Evolutionary conservation across 2,329 filamentous ascomycete species (phyloP).

Genomic region (Rutstroemia sp.): DNA sequence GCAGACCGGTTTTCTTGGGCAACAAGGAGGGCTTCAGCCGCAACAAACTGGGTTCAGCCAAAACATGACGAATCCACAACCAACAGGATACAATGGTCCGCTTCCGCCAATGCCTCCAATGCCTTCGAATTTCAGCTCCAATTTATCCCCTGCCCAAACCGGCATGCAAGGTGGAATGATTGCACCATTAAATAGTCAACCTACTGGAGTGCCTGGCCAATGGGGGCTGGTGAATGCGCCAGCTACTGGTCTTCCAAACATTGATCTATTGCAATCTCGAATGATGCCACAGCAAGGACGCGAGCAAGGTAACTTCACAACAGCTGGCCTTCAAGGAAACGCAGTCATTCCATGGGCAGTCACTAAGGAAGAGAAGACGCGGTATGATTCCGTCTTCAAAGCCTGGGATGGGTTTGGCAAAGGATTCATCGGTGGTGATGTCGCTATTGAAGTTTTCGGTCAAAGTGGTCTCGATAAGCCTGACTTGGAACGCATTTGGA

Average conservation of each 20-base stretch:
- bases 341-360: constrained; percentile 97
- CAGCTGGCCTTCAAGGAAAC: constrained; percentile 81
- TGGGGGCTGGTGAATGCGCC: constrained; percentile 98
- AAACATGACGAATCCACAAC: constrained; percentile 58
- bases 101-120: constrained; percentile 74
- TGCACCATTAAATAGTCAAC: constrained; percentile 79
- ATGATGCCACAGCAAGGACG: constrained; percentile 97
- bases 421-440: constrained; percentile 84
- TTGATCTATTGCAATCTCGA: constrained; percentile 82
- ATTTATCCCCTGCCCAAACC: constrained; percentile 53
- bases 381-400: constrained; percentile 90
- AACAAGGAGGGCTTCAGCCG: constrained; percentile 52
- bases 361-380: constrained; percentile 96
- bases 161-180: constrained; percentile 44
- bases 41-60: constrained; percentile 63
- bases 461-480: constrained; percentile 89
- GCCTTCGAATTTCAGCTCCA: constrained; percentile 65
- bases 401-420: constrained; percentile 95
- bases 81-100: constrained; percentile 74
- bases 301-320: constrained; percentile 75
- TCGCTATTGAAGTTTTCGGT: constrained; percentile 94
- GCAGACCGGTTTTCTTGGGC: constrained; percentile 49
- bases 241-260: constrained; percentile 81
- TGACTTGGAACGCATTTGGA: constrained; percentile 91
- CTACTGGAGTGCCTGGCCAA: constrained; percentile 85